A percentile compares a stretch with the other conserved stretches of the same genome.
These are phyloP conservation scores for Ustilago trichophora DNA, from an alignment of 1,284 basidiomycete genomes.

Conservation along the genomic window DNA sequence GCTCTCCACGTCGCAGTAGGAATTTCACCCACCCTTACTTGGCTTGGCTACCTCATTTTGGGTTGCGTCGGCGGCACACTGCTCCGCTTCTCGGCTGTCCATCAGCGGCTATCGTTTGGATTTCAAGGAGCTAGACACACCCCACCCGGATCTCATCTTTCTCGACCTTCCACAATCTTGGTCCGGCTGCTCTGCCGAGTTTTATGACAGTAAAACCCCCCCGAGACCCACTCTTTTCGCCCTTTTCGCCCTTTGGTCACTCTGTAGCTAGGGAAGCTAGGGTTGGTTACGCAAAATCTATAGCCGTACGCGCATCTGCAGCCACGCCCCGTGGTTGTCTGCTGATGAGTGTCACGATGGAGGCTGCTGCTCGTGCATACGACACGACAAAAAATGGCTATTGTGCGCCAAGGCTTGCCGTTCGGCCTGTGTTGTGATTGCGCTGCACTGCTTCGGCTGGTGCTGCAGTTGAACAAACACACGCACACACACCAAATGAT, in stretches of 20 bases:
- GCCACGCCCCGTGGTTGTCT: too few relatives aligned
- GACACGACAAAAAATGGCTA: constrained; percentile 1
- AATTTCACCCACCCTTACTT: neutral
- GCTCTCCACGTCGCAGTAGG: neutral
- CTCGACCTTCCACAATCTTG: constrained; percentile 9
- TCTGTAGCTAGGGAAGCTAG: too few relatives aligned
- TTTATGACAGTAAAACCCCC: neutral
- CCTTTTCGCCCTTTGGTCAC: neutral
- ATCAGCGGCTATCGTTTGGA: neutral
- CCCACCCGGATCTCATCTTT: constrained; percentile 15
- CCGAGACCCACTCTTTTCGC: constrained; percentile 6
- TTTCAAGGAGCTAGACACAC: neutral
- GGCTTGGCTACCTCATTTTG: neutral
- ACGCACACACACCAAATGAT: too few relatives aligned
- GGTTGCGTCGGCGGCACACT: constrained; percentile 7
- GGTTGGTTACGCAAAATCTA: too few relatives aligned
- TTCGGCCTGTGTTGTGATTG: neutral
- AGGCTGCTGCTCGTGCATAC: constrained; percentile 3
- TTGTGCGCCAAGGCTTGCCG: too few relatives aligned
- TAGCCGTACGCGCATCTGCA: neutral
- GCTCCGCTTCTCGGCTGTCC: constrained; percentile 8
- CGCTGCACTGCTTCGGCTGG: neutral
- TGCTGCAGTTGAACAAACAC: constrained; percentile 15
- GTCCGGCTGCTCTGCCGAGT: neutral
- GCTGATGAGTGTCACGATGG: neutral